Percentiles rank a stretch among this genome's conserved stretches.
phyloP scores from a whole-genome alignment of 495 filamentous ascomycete genomes.

The Clavariopsis aquatica region DNA sequence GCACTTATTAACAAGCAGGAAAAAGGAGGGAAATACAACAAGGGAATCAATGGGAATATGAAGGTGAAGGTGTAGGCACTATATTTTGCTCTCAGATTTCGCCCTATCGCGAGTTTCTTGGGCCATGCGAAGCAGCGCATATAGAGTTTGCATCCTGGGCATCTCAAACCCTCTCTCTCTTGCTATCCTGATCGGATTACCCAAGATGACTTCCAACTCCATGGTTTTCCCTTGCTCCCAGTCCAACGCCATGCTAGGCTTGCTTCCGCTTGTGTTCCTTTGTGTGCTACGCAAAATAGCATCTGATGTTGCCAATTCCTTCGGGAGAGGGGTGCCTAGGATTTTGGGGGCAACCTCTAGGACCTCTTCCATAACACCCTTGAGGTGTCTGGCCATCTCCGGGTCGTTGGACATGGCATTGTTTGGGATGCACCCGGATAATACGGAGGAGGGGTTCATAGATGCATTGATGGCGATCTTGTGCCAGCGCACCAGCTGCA shows the following conservation, averaged over 20 bases:
- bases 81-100: slow-evolving; percentile 39
- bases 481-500: slow-evolving; percentile 64
- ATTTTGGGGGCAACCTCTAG: slow-evolving; percentile 56
- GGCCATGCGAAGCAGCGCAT: slow-evolving; percentile 50
- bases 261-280: slow-evolving; percentile 55
- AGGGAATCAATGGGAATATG: background rate
- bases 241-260: slow-evolving; percentile 62
- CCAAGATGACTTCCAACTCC: slow-evolving; percentile 65
- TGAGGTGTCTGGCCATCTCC: slow-evolving; percentile 47
- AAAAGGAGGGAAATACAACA: background rate
- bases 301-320: slow-evolving; percentile 55
- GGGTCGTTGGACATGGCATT: slow-evolving; percentile 50
- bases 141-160: slow-evolving; percentile 56
- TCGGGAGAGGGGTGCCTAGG: slow-evolving; percentile 49
- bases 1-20: no score
- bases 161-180: slow-evolving; percentile 53
- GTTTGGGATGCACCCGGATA: slow-evolving; percentile 58
- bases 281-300: slow-evolving; percentile 56
- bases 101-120: slow-evolving; percentile 48
- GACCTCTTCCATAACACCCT: slow-evolving; percentile 60
- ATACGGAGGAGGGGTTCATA: slow-evolving; percentile 64
- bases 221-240: slow-evolving; percentile 58
- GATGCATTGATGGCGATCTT: slow-evolving; percentile 66
- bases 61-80: background rate
- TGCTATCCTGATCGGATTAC: slow-evolving; percentile 60